Evolutionary conservation across 2,329 filamentous ascomycete species (phyloP).

Genomic region (Talaromyces sp.): DNA sequence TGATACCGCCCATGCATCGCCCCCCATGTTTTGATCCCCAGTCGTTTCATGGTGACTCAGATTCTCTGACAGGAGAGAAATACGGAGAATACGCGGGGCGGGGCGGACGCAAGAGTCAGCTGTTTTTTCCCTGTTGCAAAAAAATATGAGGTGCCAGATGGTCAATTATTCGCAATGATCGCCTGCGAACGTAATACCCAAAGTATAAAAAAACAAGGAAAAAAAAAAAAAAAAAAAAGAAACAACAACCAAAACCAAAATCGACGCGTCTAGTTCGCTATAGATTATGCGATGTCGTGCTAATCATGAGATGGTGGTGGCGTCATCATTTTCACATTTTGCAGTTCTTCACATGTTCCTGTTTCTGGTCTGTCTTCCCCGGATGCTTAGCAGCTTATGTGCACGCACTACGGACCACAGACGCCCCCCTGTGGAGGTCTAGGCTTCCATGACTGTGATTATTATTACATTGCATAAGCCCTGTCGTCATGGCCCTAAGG

Average conservation of each 20-base stretch:
- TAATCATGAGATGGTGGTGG: not conserved
- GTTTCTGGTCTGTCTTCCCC: not conserved
- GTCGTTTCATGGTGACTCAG: too few species aligned
- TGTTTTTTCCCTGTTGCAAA: too few species aligned
- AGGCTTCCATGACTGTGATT: not conserved
- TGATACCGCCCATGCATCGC: not conserved
- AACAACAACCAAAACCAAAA: too few species aligned
- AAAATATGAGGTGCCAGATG: not conserved
- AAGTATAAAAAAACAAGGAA: not conserved
- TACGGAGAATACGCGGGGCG: not conserved
- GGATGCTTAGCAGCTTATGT: not conserved
- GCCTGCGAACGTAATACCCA: not conserved
- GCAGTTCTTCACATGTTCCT: not conserved
- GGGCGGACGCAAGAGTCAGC: too few species aligned
- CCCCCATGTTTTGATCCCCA: not conserved
- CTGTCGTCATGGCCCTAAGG: not conserved
- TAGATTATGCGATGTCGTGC: not conserved
- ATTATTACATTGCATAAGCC: not conserved
- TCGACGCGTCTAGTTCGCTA: not conserved
- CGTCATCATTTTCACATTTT: not conserved
- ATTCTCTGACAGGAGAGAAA: too few species aligned
- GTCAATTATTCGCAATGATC: not conserved
- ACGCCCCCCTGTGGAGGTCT: not conserved
- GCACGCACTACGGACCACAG: not conserved
- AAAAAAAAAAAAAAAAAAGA: not conserved